Evolutionary conservation across 164 flowering plant species (phyloP).

Genomic region (Liriodendron chinense): DNA sequence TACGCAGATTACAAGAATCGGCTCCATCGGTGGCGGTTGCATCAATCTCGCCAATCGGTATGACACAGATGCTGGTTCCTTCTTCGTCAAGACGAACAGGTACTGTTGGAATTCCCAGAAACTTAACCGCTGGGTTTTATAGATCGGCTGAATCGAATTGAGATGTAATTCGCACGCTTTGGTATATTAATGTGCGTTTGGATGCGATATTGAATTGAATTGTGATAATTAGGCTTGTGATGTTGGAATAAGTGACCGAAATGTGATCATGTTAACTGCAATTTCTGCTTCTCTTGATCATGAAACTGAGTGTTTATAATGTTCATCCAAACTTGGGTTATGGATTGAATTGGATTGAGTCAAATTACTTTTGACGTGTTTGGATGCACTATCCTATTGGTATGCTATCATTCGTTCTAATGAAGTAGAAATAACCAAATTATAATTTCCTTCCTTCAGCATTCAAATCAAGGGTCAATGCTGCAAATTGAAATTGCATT

Average conservation of each 20-base stretch:
- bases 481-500: too few relatives aligned
- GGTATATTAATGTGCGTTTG: neutral
- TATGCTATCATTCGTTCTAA: neutral
- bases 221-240: neutral
- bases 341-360: neutral
- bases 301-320: neutral
- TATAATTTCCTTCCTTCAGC: too few relatives aligned
- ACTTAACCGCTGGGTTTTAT: neutral
- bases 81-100: conserved; percentile 94
- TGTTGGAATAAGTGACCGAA: neutral
- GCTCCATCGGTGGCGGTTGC: conserved; percentile 94
- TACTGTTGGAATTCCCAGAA: conserved; percentile 8
- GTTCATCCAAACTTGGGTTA: neutral
- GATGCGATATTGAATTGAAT: neutral
- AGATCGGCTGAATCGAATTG: too few relatives aligned
- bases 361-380: too few relatives aligned
- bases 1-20: conserved; percentile 60
- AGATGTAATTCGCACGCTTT: neutral
- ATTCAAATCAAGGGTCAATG: too few relatives aligned
- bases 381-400: neutral
- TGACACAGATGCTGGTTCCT: conserved; percentile 88
- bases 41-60: conserved; percentile 82
- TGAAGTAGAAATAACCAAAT: neutral
- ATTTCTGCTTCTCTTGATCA: neutral
- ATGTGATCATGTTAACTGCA: neutral